Evolutionary conservation across 345 rosid genomes (phyloP).

Genomic region (Eutrema heterophyllum): DNA sequence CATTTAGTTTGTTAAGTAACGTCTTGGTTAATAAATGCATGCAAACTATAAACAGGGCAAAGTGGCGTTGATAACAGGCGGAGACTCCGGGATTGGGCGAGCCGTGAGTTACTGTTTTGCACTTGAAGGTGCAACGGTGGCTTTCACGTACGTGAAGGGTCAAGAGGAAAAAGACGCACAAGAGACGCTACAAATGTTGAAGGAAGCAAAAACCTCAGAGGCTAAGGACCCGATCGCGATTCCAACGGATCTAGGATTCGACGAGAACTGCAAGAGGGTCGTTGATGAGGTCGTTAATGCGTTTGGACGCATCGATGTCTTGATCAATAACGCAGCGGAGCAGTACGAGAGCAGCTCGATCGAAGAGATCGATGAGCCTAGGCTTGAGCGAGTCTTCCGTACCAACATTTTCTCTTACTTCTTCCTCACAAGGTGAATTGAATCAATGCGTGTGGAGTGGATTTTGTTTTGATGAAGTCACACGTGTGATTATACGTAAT

Average conservation of each 20-base stretch:
- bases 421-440: conserved; percentile 46
- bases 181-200: conserved; percentile 52
- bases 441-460: not conserved
- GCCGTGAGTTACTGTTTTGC: conserved; percentile 53
- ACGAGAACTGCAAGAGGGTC: conserved; percentile 58
- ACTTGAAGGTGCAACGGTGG: conserved; percentile 67
- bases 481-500: not conserved
- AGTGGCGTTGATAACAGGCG: conserved; percentile 76
- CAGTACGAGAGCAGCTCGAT: conserved; percentile 43
- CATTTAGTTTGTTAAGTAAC: not conserved
- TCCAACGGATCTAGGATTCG: conserved; percentile 59
- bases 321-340: conserved; percentile 70
- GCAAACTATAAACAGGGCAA: conserved; percentile 40
- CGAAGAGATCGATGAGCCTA: conserved; percentile 66
- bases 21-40: not conserved
- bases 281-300: conserved; percentile 57
- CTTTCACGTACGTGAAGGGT: conserved; percentile 64
- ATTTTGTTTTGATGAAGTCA: not conserved
- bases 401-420: conserved; percentile 68
- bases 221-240: conserved; percentile 55
- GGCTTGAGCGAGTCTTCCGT: conserved; percentile 69
- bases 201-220: conserved; percentile 35
- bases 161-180: conserved; percentile 68
- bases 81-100: conserved; percentile 78
- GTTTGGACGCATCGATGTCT: conserved; percentile 54